Conservation (phyloP, 441 rosid genomes). For the Gossypium davidsonii region DNA sequence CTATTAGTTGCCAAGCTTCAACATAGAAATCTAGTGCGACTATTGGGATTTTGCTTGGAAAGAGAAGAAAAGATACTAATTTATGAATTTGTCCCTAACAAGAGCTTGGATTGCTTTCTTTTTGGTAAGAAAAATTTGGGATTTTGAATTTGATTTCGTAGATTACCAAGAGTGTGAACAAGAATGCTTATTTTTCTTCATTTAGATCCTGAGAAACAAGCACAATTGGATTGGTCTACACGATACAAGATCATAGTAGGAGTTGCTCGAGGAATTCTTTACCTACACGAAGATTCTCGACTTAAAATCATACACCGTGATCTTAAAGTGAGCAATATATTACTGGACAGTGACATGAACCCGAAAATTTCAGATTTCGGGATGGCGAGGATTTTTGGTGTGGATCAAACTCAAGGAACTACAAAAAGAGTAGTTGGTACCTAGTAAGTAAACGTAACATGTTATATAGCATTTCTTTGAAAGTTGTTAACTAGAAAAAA, state of each 20-base stretch:
- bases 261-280: conserved; percentile 31
- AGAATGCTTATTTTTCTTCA: not conserved
- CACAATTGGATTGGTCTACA: not conserved
- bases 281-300: conserved; percentile 51
- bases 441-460: not conserved
- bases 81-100: not conserved
- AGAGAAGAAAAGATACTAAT: not conserved
- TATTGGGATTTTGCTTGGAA: not conserved
- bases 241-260: not conserved
- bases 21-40: not conserved
- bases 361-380: conserved; percentile 1
- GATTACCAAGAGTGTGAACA: not conserved
- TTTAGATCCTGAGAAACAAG: not conserved
- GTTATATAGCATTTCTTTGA: not conserved
- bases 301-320: conserved; percentile 45
- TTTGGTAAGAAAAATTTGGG: not conserved
- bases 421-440: conserved; percentile 22
- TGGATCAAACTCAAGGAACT: not conserved
- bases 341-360: conserved; percentile 39
- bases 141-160: not conserved
- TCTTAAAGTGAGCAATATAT: conserved; percentile 45
- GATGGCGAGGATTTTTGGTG: not conserved
- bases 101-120: not conserved
- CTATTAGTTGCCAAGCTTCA: not conserved
- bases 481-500: too few relatives aligned